Base-by-base conservation (phyloP, 129 eudicot genomes). In the Helianthus tuberosus region DNA sequence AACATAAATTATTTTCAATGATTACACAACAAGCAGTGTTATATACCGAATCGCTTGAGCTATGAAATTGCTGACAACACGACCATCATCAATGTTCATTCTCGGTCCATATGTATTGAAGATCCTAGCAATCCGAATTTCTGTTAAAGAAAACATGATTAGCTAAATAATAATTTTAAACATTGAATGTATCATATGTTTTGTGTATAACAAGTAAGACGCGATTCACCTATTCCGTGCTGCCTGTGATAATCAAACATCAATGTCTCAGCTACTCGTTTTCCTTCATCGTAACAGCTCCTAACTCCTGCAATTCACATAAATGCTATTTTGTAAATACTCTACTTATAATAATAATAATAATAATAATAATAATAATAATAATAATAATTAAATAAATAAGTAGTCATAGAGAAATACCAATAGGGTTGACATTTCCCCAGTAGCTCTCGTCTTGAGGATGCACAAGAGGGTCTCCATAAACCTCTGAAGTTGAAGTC, bases 391-490 rank as follows among this genome's bases (percentile, higher is more conserved):
- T 20, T 20, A 44, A 55, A 57, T 23, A 71, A 69, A 74, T 13
- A 53, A 75, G 29, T 36, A 29, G 12, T 62, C 11, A 55, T 1
- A 73, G 3, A 65, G 32, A 39, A 41, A 5, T 88, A 89, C 97
- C 97, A 9, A 91, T 91, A 10, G 97, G 97, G 84, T 91, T 91
- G 46, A 91, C 97, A 83, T 91, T 91, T 77, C 97, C 97, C 97
- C 97, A 91, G 72, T 91, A 89, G 83, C 89, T 87, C 77, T 90
- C 96, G 41, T 86, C 87, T 54, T 90, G 96, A 79, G 96, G 96
- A 62, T 90, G 96, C 77, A 83, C 93, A 58, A 90, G 93, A 66
- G 96, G 96, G 82, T 90, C 96, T 71, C 96, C 97, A 72, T 91
- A 91, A 62, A 91, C 97, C 84, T 91, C 97, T 16, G 97, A 91